Evolutionary conservation across 192 early-diverging fungal genomes (phyloP), one percentile per base, ranked within the genome.

Genomic region (Umbelopsis ramanniana): DNA sequence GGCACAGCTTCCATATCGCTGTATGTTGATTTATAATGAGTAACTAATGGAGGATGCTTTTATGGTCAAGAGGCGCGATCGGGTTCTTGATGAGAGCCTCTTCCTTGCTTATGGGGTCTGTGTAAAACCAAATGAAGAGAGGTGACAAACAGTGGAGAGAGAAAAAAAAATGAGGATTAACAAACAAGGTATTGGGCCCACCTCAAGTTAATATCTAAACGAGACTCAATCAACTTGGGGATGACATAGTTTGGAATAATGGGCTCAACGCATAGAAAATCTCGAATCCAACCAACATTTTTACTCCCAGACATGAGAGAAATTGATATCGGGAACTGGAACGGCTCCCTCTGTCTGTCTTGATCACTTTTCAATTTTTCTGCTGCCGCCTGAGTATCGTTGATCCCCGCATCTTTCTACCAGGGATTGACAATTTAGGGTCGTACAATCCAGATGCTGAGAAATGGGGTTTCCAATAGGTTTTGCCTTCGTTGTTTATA

Each of bases 1-100:
- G 57, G 57, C 7, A 63, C 57, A 14, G 57, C 57, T 29, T 63
- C 57, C 57, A 63, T 63, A 2, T 38, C 48, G 6, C 48, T 50
- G n/a, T 50, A 50, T 17, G 48, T 50, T n/a, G 48, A 10, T n/a
- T 4, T n/a, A 6, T 6, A 50, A n/a, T 48, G 19, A n/a, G 19
- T 48, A 14, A 48, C 19, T n/a, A 48, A 48, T 14, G 4, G 11
- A 19, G 1, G 1, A 50, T 50, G 48, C 48, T 50, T 6, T 50
- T 50, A 43, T 7, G 40, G 8, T 48, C 47, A 4, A 48, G 47
- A n/a, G 17, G 4, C 15, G 48, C 5, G n/a, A 6, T 50, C 5
- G 48, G 47, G 6, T 50, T 29, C 29, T 29, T 2, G 1, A 29
- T 29, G 29, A 29, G 29, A 29, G 29, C 29, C 29, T 29, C 29